phyloP scores from a whole-genome alignment of 345 rosid species.

The Heritiera littoralis region DNA sequence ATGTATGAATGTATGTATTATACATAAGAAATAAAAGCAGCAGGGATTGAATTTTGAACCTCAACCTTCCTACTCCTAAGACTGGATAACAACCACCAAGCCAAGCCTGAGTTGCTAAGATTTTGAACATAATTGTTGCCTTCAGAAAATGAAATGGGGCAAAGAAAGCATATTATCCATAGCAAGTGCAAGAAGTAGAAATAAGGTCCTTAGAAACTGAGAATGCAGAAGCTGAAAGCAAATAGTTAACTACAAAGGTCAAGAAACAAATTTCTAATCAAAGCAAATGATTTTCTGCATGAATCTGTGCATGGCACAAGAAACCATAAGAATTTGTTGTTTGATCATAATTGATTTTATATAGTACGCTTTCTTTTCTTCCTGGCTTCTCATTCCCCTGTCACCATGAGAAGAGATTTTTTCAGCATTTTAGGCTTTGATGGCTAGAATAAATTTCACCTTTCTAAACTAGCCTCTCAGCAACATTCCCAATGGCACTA shows the following conservation, averaged over 20 bases:
- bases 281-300: not conserved
- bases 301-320: not conserved
- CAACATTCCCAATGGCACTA: not conserved
- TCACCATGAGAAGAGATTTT: not conserved
- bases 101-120: too few species aligned
- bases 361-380: not conserved
- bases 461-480: not conserved
- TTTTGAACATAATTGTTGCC: not conserved
- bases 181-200: not conserved
- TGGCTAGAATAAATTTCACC: not conserved
- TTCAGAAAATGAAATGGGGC: not conserved
- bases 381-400: not conserved
- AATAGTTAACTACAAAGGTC: not conserved
- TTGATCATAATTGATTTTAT: not conserved
- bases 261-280: not conserved
- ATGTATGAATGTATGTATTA: too few species aligned
- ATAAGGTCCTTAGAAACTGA: not conserved
- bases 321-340: not conserved
- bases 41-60: too few species aligned
- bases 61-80: too few species aligned
- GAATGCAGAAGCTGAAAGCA: not conserved
- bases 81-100: too few species aligned
- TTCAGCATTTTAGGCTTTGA: not conserved
- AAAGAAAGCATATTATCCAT: not conserved
- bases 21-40: too few species aligned